A percentile compares a stretch with the other conserved stretches of the same genome.
Evolutionary conservation across 371 early-diverging fungal genomes (phyloP).

Genomic region (Mortierella sp.): DNA sequence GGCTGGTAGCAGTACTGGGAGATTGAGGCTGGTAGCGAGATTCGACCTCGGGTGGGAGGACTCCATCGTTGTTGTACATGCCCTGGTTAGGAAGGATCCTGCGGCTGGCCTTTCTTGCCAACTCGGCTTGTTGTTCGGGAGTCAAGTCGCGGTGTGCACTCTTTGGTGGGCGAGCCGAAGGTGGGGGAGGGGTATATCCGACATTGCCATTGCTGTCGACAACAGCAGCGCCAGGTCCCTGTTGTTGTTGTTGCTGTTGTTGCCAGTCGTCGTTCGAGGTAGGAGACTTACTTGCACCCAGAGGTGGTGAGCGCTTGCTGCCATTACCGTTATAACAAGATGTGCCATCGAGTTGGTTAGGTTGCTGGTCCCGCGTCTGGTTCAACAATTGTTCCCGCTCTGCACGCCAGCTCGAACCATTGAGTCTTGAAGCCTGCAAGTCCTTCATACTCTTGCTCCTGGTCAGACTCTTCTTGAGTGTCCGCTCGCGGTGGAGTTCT

Average conservation of each 20-base stretch:
- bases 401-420: slow-evolving; percentile 48
- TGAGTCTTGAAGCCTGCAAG: slow-evolving; percentile 38
- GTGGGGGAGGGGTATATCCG: slow-evolving; percentile 51
- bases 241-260: background rate
- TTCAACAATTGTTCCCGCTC: slow-evolving; percentile 43
- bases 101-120: slow-evolving; percentile 54
- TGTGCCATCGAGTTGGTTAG: slow-evolving; percentile 3
- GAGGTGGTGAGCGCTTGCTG: slow-evolving; percentile 39
- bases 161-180: slow-evolving; percentile 36
- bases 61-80: slow-evolving; percentile 46
- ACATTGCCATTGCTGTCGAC: slow-evolving; percentile 37
- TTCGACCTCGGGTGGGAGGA: slow-evolving; percentile 29
- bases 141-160: slow-evolving; percentile 34
- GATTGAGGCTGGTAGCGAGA: slow-evolving; percentile 16
- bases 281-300: slow-evolving; percentile 23
- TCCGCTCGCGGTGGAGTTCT: slow-evolving; percentile 52
- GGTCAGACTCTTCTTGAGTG: slow-evolving; percentile 49
- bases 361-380: slow-evolving; percentile 30
- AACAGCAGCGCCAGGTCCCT: background rate
- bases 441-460: slow-evolving; percentile 57
- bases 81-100: slow-evolving; percentile 56
- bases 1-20: background rate
- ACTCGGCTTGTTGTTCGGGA: slow-evolving; percentile 52
- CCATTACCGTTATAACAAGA: slow-evolving; percentile 9
- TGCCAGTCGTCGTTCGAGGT: slow-evolving; percentile 33